Base-by-base conservation (phyloP, 2,329 filamentous ascomycete genomes). In the Metarhizium brunneum region DNA sequence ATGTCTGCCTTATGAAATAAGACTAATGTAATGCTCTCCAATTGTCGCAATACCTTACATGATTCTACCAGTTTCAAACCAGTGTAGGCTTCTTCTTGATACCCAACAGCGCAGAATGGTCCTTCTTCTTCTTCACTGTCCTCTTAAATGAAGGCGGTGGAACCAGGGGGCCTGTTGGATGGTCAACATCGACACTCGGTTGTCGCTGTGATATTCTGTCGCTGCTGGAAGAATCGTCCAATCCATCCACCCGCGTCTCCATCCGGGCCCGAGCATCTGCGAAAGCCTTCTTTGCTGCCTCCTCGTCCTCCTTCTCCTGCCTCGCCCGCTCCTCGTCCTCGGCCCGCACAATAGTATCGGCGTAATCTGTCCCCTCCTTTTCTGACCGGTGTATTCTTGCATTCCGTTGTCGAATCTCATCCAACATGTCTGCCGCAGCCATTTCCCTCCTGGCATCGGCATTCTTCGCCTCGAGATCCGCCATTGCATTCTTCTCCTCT, bases 401-500 rank as follows among this genome's bases (percentile, higher is more conserved):
- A 73, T 99, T 99, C 60, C 92, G 77, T 53, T 89, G 92, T 55
- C 92, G 80, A 56, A 99, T 96, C 73, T 96, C 92, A 70, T 99
- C 94, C 55, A 99, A 74, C 7, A 92, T 92, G 75, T 99, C 94
- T 2, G 94, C 94, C 48, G 96, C 90, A 18, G 88, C 90, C 92
- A 99, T 99, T 72, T 99, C 94, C 45, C 87, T 81, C 75, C 94
- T 92, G 1, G 92, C 92, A 69, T 99, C 94, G 25, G 88, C 75
- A 55, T 92, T 96, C 75, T 97, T 97, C 60, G 88, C 86, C 73
- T 99, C 94, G 50, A 99, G 74, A 68, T 96, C 92, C 56, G 88
- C 88, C 95, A 99, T 99, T 25, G 90, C 90, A 69, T 96, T 92
- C 61, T 85, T 80, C 70, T 96, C 90, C 57, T 86, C 82, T 54